These are phyloP conservation scores for Gentiana dahurica DNA, from an alignment of 257 asterid genomes.

Conservation along the genomic window DNA sequence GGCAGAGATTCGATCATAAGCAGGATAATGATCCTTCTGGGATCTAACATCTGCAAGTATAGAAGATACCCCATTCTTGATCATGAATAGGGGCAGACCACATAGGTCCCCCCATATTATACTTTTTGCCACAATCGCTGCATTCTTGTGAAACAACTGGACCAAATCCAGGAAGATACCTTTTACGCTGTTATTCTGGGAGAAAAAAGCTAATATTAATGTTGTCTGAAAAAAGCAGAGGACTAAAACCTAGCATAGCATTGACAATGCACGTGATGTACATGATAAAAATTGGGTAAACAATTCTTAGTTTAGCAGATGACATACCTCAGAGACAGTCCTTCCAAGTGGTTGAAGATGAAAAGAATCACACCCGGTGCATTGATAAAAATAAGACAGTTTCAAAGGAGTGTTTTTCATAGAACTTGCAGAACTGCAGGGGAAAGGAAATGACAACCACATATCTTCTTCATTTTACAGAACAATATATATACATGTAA, in stretches of 20 bases:
- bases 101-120: conserved; percentile 97
- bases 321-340: conserved; percentile 62
- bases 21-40: conserved; percentile 68
- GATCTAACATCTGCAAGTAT: conserved; percentile 64
- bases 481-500: background rate
- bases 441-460: background rate
- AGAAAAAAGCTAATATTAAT: background rate
- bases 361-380: conserved; percentile 93
- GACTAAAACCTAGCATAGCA: too few relatives aligned
- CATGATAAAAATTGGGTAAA: too few relatives aligned
- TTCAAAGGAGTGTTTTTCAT: conserved; percentile 93
- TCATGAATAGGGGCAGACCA: conserved; percentile 99
- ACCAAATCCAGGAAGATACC: conserved; percentile 91
- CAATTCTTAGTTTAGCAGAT: too few relatives aligned
- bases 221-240: too few relatives aligned
- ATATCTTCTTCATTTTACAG: background rate
- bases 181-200: conserved; percentile 56
- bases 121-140: conserved; percentile 88
- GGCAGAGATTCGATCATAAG: conserved; percentile 70
- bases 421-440: conserved; percentile 82
- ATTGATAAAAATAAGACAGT: conserved; percentile 89
- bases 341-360: conserved; percentile 94
- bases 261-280: too few relatives aligned
- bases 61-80: conserved; percentile 75
- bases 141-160: conserved; percentile 82